Evolutionary conservation across 306 rosid genomes (phyloP).

Genomic region (Vicia villosa): DNA sequence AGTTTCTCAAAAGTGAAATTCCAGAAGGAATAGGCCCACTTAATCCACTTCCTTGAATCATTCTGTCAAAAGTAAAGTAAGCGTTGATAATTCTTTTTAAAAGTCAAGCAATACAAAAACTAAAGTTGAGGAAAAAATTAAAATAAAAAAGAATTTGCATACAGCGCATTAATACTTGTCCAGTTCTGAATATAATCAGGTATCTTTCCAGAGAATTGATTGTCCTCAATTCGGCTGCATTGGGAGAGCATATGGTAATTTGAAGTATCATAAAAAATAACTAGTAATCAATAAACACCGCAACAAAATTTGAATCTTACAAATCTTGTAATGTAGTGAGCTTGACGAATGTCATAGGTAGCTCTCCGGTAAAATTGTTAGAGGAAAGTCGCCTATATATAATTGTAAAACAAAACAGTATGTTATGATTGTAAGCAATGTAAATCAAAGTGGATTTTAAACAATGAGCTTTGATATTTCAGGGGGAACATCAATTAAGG

Average conservation of each 20-base stretch:
- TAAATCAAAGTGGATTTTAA: neutral
- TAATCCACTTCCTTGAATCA: constrained; percentile 67
- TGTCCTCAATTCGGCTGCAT: constrained; percentile 60
- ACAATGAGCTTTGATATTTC: constrained; percentile 7
- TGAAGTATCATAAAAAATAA: neutral
- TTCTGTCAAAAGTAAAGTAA: constrained; percentile 39
- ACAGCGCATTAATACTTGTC: constrained; percentile 55
- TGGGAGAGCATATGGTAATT: neutral
- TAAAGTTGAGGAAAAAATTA: neutral
- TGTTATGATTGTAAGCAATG: neutral
- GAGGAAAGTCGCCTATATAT: constrained; percentile 52
- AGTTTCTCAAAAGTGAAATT: constrained; percentile 43
- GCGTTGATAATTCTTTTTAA: neutral
- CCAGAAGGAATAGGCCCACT: constrained; percentile 70
- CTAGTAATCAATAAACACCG: neutral
- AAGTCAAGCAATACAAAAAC: constrained; percentile 2
- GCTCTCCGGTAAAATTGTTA: constrained; percentile 63
- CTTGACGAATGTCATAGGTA: constrained; percentile 55
- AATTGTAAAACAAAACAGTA: neutral
- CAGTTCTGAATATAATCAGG: constrained; percentile 64
- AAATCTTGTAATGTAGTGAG: constrained; percentile 54
- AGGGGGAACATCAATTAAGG: neutral
- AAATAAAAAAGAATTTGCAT: neutral
- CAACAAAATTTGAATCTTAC: constrained; percentile 40
- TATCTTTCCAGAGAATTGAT: constrained; percentile 64